Base-by-base conservation (phyloP, 768 basidiomycete genomes). In the Agrocybe praecox region DNA sequence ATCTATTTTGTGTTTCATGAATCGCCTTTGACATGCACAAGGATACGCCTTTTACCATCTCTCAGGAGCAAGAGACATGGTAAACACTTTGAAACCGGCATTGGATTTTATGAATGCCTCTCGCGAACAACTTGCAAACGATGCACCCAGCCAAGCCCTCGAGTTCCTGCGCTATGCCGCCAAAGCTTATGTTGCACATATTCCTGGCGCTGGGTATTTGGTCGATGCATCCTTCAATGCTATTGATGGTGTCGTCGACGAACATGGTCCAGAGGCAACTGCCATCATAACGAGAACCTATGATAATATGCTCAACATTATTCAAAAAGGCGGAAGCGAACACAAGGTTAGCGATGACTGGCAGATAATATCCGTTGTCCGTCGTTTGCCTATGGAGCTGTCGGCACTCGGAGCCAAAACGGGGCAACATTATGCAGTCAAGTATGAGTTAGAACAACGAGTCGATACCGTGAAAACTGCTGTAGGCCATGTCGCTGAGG, bases 211-310 rank as follows among this genome's bases (percentile, higher is more conserved):
- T 0, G 69, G 67, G 2, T 47, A 68, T 6, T 55, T 75, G 42
- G 69, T 81, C 53, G 79, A 82, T 67, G 62, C 57, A 46, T 74
- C 69, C 0, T 81, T 83, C 59, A 77, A 80, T 61, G 63, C 65
- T n/a, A 58, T 80, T 43, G 76, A 76, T 46, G 64, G 71, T 50
- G 62, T 76, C 12, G 68, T 72, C 29, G 70, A 74, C 26, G 64
- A 69, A 17, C 76, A 81, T 46, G 59, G 69, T 4, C 72, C 76
- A 22, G 78, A 81, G 55, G 74, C 76, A 8, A 70, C 70, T 54
- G 63, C 47, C 12, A 74, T 80, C 56, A 67, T 77, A n/a, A 51
- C 58, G 7, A 64, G 67, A 47, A 72, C 75, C 11, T 76, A 73
- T 49, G 61, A 69, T 15, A 75, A 80, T 26, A 62, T 81, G 19